Base-by-base conservation (phyloP, 23 red algal genomes). In the Pyropia yezoensis region DNA sequence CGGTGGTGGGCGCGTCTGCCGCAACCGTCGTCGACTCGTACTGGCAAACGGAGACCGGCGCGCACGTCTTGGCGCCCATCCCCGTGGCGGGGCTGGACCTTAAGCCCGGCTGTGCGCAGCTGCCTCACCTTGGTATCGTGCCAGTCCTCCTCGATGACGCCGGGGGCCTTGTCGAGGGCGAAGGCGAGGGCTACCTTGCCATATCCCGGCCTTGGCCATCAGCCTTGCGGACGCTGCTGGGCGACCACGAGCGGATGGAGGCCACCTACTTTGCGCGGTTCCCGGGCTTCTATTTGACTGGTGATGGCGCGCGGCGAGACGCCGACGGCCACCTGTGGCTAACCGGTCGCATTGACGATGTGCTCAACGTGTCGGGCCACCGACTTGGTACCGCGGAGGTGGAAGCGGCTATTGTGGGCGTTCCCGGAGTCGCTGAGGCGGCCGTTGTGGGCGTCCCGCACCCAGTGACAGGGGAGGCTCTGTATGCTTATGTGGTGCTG, bases 41-140 rank as follows among this genome's bases (percentile, higher is more conserved):
- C 51, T 88, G 83, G 83, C 83, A 88, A 32, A 88, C 83, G 27
- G 83, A 88, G 28, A 88, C 83, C 4, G 83, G 83, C 18, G 83
- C 51, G 24, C 75, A 78, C 22, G 67, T 88, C 61, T 54, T 88
- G 23, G 32, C 73, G 33, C 61, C 83, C 25, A 51, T 73, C 22
- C 69, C 69, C 9, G 75, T 88, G 17, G 19, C 22, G 22, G 71
- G 73, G 30, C 53, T 80, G 28, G 20, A 71, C 26, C 56, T 67
- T 9, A 79, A 79, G 51, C 83, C 83, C 3, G 83, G 83, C 1
- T 71, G 62, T 22, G 83, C 83, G 18, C 17, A 18, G 47, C 27
- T 88, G 45, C 83, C 83, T 3, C 73, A 70, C 27, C 73, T 80
- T 27, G 83, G 83, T 28, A 45, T 88, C 18, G 20, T 50, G 20